phyloP scores from a whole-genome alignment of 1,284 basidiomycete species.

The Flammula alnicola region DNA sequence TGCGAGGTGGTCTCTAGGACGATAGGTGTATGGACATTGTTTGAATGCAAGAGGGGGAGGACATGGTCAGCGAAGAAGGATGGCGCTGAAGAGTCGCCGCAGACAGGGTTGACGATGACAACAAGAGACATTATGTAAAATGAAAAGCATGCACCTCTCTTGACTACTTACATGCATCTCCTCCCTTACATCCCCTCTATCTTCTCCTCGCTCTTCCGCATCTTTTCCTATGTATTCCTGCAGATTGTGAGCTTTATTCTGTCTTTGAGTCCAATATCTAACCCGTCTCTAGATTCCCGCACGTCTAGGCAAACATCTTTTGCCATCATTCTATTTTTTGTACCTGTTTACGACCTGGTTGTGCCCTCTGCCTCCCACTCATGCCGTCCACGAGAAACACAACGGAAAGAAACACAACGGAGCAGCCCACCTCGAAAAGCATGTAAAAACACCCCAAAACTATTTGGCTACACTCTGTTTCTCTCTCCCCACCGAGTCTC shows the following conservation, averaged over 20 bases:
- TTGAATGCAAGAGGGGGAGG: slow-evolving; percentile 66
- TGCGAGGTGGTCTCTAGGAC: slow-evolving; percentile 55
- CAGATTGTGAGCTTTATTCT: slow-evolving; percentile 38
- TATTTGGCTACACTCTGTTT: slow-evolving; percentile 42
- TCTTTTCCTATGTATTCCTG: slow-evolving; percentile 44
- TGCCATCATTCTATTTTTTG: slow-evolving; percentile 38
- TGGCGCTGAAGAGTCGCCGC: slow-evolving; percentile 39
- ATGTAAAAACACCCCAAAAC: no score
- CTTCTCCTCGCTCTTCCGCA: slow-evolving; percentile 43
- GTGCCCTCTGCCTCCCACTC: slow-evolving; percentile 13
- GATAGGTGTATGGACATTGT: slow-evolving; percentile 40
- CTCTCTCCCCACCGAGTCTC: slow-evolving; percentile 49
- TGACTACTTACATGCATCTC: no score
- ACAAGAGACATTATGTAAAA: no score
- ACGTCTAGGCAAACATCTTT: slow-evolving; percentile 34
- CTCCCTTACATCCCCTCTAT: slow-evolving; percentile 24
- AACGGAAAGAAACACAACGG: no score
- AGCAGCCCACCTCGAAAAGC: no score
- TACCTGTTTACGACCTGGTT: slow-evolving; percentile 29
- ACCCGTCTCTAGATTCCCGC: slow-evolving; percentile 35
- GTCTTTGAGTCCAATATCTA: background rate
- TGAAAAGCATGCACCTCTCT: no score
- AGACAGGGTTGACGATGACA: slow-evolving; percentile 52
- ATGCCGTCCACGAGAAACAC: slow-evolving; percentile 2
- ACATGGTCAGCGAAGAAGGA: slow-evolving; percentile 63